Evolutionary conservation across 2,329 filamentous ascomycete genomes (phyloP).

Genomic region (Zasmidium angulare): DNA sequence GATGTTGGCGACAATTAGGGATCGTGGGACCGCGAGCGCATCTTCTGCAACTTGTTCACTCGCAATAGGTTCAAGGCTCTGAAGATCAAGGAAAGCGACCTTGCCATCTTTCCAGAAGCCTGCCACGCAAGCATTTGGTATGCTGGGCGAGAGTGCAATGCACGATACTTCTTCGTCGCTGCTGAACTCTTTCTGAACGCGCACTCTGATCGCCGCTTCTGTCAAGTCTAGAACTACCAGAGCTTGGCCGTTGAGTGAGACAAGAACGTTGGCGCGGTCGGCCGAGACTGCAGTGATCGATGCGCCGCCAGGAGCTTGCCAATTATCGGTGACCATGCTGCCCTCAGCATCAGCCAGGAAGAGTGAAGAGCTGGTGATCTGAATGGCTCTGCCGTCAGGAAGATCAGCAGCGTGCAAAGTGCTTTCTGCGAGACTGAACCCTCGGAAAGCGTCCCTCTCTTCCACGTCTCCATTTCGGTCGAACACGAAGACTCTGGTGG

Average conservation of each 20-base stretch:
- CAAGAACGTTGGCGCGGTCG: slow-evolving; percentile 66
- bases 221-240: slow-evolving; percentile 68
- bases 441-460: slow-evolving; percentile 75
- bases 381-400: slow-evolving; percentile 61
- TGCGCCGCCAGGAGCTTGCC: slow-evolving; percentile 52
- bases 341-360: slow-evolving; percentile 62
- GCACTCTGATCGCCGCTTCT: slow-evolving; percentile 55
- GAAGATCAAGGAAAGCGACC: slow-evolving; percentile 70
- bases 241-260: slow-evolving; percentile 74
- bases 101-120: slow-evolving; percentile 86
- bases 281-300: slow-evolving; percentile 76
- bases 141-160: slow-evolving; percentile 68
- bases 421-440: slow-evolving; percentile 65
- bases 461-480: slow-evolving; percentile 74
- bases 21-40: slow-evolving; percentile 76
- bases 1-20: slow-evolving; percentile 75
- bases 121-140: slow-evolving; percentile 69
- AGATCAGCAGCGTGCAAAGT: slow-evolving; percentile 73
- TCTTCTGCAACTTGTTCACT: slow-evolving; percentile 56
- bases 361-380: slow-evolving; percentile 69
- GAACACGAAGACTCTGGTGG: slow-evolving; percentile 82
- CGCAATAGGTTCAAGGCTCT: slow-evolving; percentile 64
- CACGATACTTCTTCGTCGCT: slow-evolving; percentile 79
- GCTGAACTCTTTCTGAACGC: slow-evolving; percentile 61
- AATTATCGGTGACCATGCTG: slow-evolving; percentile 55